phyloP scores from a whole-genome alignment of 2,329 filamentous ascomycete species.

The Fusarium sp. region DNA sequence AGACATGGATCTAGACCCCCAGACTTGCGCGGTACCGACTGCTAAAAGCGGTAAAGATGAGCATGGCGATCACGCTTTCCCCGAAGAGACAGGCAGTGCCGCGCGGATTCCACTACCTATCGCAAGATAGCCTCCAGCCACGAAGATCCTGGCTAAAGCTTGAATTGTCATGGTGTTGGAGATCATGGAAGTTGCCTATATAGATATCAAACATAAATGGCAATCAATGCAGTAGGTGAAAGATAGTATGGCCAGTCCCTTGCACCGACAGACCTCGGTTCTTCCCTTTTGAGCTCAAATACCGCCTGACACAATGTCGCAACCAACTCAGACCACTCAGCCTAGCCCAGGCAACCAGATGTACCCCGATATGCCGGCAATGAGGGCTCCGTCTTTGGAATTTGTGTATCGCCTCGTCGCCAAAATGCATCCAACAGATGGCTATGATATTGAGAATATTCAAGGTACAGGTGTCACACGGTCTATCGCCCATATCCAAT shows the following conservation, averaged over 20 bases:
- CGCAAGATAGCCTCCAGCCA: too few species aligned
- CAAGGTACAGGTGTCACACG: constrained; percentile 2
- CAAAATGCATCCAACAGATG: neutral
- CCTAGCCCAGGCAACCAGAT: neutral
- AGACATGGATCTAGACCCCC: neutral
- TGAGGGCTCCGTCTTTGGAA: neutral
- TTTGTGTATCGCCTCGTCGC: constrained; percentile 10
- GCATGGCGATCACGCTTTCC: fast-evolving
- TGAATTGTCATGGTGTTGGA: too few species aligned
- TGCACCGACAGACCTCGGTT: neutral
- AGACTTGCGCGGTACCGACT: neutral
- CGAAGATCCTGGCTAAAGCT: too few species aligned
- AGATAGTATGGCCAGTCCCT: neutral
- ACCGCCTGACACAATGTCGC: neutral
- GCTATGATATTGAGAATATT: constrained; percentile 2
- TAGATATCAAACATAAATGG: too few species aligned
- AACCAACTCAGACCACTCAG: neutral
- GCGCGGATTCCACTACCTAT: neutral
- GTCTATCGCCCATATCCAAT: neutral
- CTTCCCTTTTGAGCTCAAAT: neutral
- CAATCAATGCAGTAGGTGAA: neutral
- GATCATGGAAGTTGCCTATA: too few species aligned
- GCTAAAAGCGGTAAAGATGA: neutral
- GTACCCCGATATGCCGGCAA: neutral
- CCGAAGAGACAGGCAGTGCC: neutral